Evolutionary conservation across 768 basidiomycete species (phyloP).

Genomic region (Lactarius tabidus): DNA sequence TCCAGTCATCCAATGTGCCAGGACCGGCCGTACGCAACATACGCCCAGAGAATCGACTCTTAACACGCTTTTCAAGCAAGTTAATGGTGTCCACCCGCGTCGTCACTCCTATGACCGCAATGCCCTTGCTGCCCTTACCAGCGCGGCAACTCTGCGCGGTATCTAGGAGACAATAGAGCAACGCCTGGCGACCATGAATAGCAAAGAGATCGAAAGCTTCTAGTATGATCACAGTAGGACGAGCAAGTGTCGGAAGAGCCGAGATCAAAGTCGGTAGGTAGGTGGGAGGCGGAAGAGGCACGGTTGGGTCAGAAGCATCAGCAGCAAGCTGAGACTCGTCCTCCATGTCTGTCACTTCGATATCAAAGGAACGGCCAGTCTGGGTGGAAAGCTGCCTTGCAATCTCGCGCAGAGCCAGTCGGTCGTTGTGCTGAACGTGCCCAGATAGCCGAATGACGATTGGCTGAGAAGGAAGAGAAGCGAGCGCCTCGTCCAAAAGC

Average conservation of each 20-base stretch:
- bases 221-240: slow-evolving; percentile 77
- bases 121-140: slow-evolving; percentile 53
- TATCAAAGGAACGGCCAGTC: slow-evolving; percentile 55
- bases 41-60: slow-evolving; percentile 93
- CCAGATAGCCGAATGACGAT: slow-evolving; percentile 83
- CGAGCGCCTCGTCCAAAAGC: slow-evolving; percentile 60
- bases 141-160: slow-evolving; percentile 84
- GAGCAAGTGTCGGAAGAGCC: slow-evolving; percentile 69
- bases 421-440: slow-evolving; percentile 79
- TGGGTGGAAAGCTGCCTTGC: slow-evolving; percentile 78
- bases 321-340: slow-evolving; percentile 49
- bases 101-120: slow-evolving; percentile 85
- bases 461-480: slow-evolving; percentile 44
- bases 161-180: slow-evolving; percentile 94
- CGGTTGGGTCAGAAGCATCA: slow-evolving; percentile 29
- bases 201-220: slow-evolving; percentile 95
- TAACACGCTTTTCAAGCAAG: slow-evolving; percentile 91
- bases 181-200: slow-evolving; percentile 83
- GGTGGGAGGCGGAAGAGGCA: slow-evolving; percentile 55
- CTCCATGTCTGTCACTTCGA: slow-evolving; percentile 31
- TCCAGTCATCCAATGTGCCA: slow-evolving; percentile 45
- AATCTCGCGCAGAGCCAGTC: slow-evolving; percentile 88
- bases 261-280: slow-evolving; percentile 74
- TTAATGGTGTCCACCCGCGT: slow-evolving; percentile 85
- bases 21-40: slow-evolving; percentile 75